Conservation (phyloP, 2,329 filamentous ascomycete species). For the Fusarium temperatum region DNA sequence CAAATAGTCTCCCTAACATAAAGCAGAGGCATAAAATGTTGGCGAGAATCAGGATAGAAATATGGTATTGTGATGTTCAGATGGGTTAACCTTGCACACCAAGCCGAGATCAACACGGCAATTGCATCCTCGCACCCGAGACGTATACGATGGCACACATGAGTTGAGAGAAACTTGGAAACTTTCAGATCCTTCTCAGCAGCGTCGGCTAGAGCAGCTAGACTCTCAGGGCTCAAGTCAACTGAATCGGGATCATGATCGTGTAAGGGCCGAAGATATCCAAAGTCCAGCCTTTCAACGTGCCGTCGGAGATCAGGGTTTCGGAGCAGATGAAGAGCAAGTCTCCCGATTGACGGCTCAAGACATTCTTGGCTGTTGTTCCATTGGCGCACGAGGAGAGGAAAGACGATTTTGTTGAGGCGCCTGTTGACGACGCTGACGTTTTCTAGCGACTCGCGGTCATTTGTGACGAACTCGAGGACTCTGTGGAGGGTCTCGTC, state of each 20-base stretch:
- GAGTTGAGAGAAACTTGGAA: fast-evolving
- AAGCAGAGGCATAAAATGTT: neutral
- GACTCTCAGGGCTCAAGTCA: neutral
- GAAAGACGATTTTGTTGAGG: neutral
- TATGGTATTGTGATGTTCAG: neutral
- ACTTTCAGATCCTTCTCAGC: neutral
- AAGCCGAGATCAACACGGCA: neutral
- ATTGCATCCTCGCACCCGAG: neutral
- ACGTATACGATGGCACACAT: neutral
- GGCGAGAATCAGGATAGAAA: fast-evolving
- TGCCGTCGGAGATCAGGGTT: neutral
- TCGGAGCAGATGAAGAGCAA: neutral
- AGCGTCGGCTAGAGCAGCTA: neutral
- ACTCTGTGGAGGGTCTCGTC: neutral
- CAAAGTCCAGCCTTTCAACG: neutral
- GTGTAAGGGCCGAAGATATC: neutral
- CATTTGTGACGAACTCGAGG: fast-evolving
- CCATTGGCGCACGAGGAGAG: neutral
- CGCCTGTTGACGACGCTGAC: neutral
- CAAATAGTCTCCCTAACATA: neutral
- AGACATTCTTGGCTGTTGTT: neutral
- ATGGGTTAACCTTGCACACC: neutral
- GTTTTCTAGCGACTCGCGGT: neutral
- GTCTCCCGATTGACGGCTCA: neutral
- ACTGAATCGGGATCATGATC: neutral